A percentile compares a stretch with the other conserved stretches of the same genome.
These are phyloP conservation scores for Fonsecaea pedrosoi DNA, from an alignment of 2,329 filamentous ascomycete species.

Conservation along the genomic window DNA sequence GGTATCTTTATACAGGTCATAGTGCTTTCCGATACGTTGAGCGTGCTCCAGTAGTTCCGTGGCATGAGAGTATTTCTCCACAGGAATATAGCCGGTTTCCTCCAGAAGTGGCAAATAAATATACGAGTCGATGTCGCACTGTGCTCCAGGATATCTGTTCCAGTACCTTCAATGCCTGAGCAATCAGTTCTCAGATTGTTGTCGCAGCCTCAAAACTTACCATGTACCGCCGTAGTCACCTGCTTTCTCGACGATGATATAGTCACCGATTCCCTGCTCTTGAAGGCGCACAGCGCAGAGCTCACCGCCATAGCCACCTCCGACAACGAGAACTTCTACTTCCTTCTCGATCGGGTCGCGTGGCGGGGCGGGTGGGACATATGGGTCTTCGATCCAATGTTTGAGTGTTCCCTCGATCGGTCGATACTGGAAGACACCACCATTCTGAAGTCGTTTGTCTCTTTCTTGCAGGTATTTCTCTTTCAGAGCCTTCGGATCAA, in stretches of 20 bases:
- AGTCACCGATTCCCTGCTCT: conserved; percentile 22
- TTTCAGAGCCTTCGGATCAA: conserved; percentile 26
- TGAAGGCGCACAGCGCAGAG: conserved; percentile 24
- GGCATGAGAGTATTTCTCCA: conserved; percentile 32
- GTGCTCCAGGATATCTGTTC: conserved; percentile 40
- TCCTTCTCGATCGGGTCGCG: conserved; percentile 25
- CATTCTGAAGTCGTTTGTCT: conserved; percentile 24
- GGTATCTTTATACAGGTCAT: conserved; percentile 24
- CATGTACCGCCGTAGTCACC: conserved; percentile 36
- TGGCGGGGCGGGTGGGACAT: conserved; percentile 25
- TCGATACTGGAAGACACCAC: conserved; percentile 24
- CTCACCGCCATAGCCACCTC: conserved; percentile 17
- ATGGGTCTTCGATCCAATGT: conserved; percentile 24
- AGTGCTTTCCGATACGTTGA: conserved; percentile 26
- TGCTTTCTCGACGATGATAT: conserved; percentile 15
- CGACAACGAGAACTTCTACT: conserved; percentile 17
- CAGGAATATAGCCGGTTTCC: conserved; percentile 33
- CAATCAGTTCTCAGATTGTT: too few species aligned
- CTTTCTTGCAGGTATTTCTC: conserved; percentile 28
- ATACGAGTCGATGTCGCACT: conserved; percentile 32
- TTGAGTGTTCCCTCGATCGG: conserved; percentile 22
- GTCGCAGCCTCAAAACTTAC: conserved; percentile 9
- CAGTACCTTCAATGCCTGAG: conserved; percentile 25
- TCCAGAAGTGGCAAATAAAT: conserved; percentile 37
- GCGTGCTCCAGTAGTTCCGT: conserved; percentile 31